Evolutionary conservation across 2,329 filamentous ascomycete genomes (phyloP), one percentile per base, ranked within the genome.

Genomic region (Akanthomyces uredinophilus): DNA sequence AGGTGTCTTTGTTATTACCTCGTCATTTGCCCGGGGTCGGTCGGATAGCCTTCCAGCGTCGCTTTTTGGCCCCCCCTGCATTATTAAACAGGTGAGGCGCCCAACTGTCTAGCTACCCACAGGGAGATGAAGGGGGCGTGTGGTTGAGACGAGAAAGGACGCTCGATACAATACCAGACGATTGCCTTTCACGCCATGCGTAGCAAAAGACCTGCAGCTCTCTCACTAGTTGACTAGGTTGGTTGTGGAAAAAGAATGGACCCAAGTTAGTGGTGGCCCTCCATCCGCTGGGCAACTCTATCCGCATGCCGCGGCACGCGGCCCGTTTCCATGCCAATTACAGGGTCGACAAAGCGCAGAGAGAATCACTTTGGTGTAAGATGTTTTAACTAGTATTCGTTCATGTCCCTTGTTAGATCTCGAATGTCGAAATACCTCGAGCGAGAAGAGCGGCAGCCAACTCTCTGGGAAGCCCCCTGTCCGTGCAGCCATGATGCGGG

Each of bases 21-120:
- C 27, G 27, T 29, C 27, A 6, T 24, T 32, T 18, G 5, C 50
- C 18, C 37, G 50, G 32, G 35, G n/a, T 54, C 27, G 16, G 41
- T 46, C 46, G 39, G n/a, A n/a, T n/a, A n/a, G 24, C n/a, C 41
- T 51, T 44, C 46, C 46, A 51, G n/a, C n/a, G 37, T 51, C 47
- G 6, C 20, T 37, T 53, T 53, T 60, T 60, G 57, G 57, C 57
- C 57, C 57, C 57, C 57, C 47, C 57, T 51, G 46, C 57, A 49
- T 43, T 18, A 13, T 27, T n/a, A 18, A 51, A 39, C 13, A 39
- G 18, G 32, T 58, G 55, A 58, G 55, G 55, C 44, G 55, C 18
- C 11, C 46, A 24, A 35, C 32, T 35, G 7, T 8, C 32, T 35
- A 35, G 24, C 22, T 35, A 35, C 46, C 22, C 11, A 37, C 32